Percentiles rank a stretch among this genome's conserved stretches.
Conservation (phyloP, 306 rosid genomes). For the Sphenostylis stenocarpa region DNA sequence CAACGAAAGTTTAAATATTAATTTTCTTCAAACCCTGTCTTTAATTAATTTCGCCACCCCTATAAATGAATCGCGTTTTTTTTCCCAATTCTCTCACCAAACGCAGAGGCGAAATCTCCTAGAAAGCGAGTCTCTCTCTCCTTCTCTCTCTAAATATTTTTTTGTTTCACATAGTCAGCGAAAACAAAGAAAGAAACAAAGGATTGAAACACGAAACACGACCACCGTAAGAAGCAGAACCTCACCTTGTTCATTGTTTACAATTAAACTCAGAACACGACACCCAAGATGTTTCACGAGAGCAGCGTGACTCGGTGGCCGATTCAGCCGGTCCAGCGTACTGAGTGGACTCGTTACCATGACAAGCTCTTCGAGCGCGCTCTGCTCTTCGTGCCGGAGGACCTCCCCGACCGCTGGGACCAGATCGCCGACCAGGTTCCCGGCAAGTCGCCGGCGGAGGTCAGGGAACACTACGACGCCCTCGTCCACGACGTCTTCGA, state of each 20-base stretch:
- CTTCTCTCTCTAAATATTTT: background rate
- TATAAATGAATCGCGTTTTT: slow-evolving; percentile 21
- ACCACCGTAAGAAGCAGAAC: background rate
- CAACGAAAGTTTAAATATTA: background rate
- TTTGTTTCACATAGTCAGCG: background rate
- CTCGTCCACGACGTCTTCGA: slow-evolving; percentile 67
- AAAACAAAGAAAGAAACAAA: background rate
- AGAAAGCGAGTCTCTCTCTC: slow-evolving; percentile 37
- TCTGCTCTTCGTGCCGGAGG: slow-evolving; percentile 55
- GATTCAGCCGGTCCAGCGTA: slow-evolving; percentile 30
- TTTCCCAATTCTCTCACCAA: slow-evolving; percentile 44
- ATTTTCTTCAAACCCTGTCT: too few species aligned
- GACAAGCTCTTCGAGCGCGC: slow-evolving; percentile 87
- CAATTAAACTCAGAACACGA: slow-evolving; percentile 28
- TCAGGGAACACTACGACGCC: slow-evolving; percentile 60
- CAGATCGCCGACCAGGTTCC: slow-evolving; percentile 65
- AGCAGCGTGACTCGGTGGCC: slow-evolving; percentile 35
- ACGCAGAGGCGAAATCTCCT: slow-evolving; percentile 50
- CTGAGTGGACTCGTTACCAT: slow-evolving; percentile 66
- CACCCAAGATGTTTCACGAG: slow-evolving; percentile 50
- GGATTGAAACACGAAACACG: slow-evolving; percentile 24
- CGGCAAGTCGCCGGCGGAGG: slow-evolving; percentile 53
- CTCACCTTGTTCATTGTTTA: background rate
- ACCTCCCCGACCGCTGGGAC: slow-evolving; percentile 67
- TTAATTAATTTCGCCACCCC: background rate